Conservation (phyloP, 2,329 filamentous ascomycete species). For the Colletotrichum somersetense region DNA sequence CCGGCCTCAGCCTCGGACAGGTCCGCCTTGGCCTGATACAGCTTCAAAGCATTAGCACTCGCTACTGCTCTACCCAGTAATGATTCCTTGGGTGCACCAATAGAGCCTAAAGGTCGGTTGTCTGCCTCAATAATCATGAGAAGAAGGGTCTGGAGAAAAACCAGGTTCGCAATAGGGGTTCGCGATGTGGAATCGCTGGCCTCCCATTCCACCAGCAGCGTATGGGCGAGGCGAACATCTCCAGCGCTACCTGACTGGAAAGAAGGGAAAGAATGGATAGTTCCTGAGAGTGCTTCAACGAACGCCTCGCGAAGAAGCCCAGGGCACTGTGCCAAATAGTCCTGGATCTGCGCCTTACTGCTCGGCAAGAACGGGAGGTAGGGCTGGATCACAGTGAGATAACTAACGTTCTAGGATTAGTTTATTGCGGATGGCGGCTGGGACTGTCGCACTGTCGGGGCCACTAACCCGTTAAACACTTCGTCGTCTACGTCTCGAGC, state of each 20-base stretch:
- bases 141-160: slow-evolving; percentile 76
- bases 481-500: slow-evolving; percentile 58
- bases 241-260: slow-evolving; percentile 53
- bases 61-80: slow-evolving; percentile 76
- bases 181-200: slow-evolving; percentile 53
- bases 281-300: slow-evolving; percentile 70
- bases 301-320: slow-evolving; percentile 72
- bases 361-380: slow-evolving; percentile 75
- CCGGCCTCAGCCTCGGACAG: slow-evolving; percentile 61
- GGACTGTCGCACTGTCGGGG: background rate
- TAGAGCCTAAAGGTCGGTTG: slow-evolving; percentile 59
- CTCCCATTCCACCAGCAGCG: slow-evolving; percentile 66
- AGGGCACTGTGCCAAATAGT: slow-evolving; percentile 68
- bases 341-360: slow-evolving; percentile 67
- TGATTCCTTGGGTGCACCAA: slow-evolving; percentile 63
- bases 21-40: slow-evolving; percentile 62
- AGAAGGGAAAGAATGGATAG: slow-evolving; percentile 65
- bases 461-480: slow-evolving; percentile 60
- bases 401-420: slow-evolving; percentile 56
- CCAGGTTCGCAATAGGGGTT: slow-evolving; percentile 59
- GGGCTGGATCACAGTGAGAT: slow-evolving; percentile 74
- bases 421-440: background rate
- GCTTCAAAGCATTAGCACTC: slow-evolving; percentile 73
- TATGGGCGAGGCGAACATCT: slow-evolving; percentile 60
- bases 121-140: slow-evolving; percentile 76